phyloP scores from a whole-genome alignment of 2,329 filamentous ascomycete species.

The Verticillium longisporum region DNA sequence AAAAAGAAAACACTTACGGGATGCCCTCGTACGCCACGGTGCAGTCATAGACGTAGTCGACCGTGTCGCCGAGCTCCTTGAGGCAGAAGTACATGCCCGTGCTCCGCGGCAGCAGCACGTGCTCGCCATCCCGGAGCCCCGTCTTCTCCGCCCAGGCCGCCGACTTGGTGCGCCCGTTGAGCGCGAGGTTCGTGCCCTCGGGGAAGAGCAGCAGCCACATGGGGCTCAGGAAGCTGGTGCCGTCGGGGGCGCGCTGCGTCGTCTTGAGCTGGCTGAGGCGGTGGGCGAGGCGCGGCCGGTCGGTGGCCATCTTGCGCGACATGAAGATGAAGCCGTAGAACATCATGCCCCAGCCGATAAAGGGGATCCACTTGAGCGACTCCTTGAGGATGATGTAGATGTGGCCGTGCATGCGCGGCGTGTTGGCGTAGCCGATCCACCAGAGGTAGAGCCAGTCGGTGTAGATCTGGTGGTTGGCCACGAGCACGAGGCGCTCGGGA shows the following conservation, averaged over 20 bases:
- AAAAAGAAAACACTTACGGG: slow-evolving; percentile 53
- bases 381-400: slow-evolving; percentile 90
- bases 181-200: slow-evolving; percentile 76
- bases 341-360: slow-evolving; percentile 75
- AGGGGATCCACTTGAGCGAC: slow-evolving; percentile 72
- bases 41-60: slow-evolving; percentile 86
- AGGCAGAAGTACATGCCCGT: slow-evolving; percentile 77
- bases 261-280: slow-evolving; percentile 65
- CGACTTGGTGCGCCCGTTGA: slow-evolving; percentile 64
- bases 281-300: slow-evolving; percentile 68
- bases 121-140: slow-evolving; percentile 64
- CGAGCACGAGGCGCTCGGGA: slow-evolving; percentile 72
- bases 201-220: slow-evolving; percentile 91
- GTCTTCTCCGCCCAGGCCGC: slow-evolving; percentile 71
- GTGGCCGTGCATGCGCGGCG: slow-evolving; percentile 71
- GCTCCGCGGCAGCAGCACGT: slow-evolving; percentile 70
- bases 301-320: slow-evolving; percentile 80
- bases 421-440: slow-evolving; percentile 84
- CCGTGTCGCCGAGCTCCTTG: slow-evolving; percentile 63
- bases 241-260: slow-evolving; percentile 43
- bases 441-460: slow-evolving; percentile 90
- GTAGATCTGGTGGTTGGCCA: slow-evolving; percentile 86
- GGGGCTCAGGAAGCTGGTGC: slow-evolving; percentile 55
- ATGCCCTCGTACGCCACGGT: slow-evolving; percentile 94
- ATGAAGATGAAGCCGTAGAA: slow-evolving; percentile 90